phyloP scores from a whole-genome alignment of 495 filamentous ascomycete genomes.

The Neurospora sp. region DNA sequence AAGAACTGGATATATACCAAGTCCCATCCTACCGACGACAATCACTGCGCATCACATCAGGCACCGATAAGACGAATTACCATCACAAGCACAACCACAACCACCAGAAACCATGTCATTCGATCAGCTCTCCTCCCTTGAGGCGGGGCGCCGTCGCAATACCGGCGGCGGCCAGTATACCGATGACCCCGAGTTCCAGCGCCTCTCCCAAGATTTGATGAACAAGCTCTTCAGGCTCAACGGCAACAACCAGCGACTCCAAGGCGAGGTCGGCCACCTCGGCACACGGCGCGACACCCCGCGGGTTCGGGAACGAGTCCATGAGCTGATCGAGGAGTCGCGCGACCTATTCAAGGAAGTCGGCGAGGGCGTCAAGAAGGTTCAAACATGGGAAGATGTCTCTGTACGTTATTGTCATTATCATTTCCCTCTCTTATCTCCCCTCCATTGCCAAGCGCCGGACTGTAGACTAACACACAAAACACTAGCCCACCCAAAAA shows the following conservation, averaged over 20 bases:
- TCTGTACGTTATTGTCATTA: constrained; percentile 49
- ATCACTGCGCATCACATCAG: background rate
- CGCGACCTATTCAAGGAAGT: constrained; percentile 81
- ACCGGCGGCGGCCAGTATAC: constrained; percentile 49
- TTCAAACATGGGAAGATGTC: constrained; percentile 83
- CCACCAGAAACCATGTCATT: constrained; percentile 61
- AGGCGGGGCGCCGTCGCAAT: constrained; percentile 45
- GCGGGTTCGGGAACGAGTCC: constrained; percentile 79
- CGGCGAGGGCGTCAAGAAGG: constrained; percentile 85
- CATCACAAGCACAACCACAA: background rate
- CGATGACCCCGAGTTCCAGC: constrained; percentile 89
- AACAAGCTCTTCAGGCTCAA: constrained; percentile 81
- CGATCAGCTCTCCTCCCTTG: constrained; percentile 71
- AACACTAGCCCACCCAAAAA: constrained; percentile 60
- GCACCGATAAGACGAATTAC: background rate
- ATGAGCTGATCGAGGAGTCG: constrained; percentile 74
- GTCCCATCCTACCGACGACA: background rate
- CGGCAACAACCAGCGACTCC: constrained; percentile 71
- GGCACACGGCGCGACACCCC: constrained; percentile 89
- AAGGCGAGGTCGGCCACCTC: constrained; percentile 68
- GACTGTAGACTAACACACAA: background rate
- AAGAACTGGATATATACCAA: background rate
- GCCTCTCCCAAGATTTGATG: constrained; percentile 67
- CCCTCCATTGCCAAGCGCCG: constrained; percentile 7
- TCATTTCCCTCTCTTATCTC: background rate